A percentile compares a stretch with the other conserved stretches of the same genome.
These are phyloP conservation scores for Russula lepida DNA, from an alignment of 768 basidiomycete species.

Conservation along the genomic window DNA sequence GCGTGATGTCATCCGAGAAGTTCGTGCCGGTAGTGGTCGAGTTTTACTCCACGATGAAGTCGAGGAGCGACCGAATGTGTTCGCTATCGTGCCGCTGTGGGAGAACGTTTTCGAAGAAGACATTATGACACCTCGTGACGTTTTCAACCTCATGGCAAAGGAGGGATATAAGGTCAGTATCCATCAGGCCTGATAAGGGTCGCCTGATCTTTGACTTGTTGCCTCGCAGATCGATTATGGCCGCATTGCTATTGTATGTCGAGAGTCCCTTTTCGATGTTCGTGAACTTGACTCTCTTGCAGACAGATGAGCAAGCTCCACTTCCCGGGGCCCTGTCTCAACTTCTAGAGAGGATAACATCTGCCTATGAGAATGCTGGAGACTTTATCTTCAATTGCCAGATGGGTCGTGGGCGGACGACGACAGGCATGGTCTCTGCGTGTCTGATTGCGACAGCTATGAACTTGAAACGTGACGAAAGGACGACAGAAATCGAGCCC, in stretches of 20 bases:
- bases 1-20: constrained; percentile 76
- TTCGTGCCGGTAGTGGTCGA: constrained; percentile 61
- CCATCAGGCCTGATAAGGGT: not conserved
- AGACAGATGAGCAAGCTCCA: constrained; percentile 97
- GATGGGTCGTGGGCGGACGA: constrained; percentile 88
- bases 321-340: constrained; percentile 79
- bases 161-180: constrained; percentile 64
- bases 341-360: constrained; percentile 64
- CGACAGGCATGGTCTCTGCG: constrained; percentile 92
- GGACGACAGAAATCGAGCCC: constrained; percentile 29
- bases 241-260: constrained; percentile 80
- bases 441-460: constrained; percentile 73
- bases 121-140: constrained; percentile 82
- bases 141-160: constrained; percentile 60
- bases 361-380: constrained; percentile 46
- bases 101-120: constrained; percentile 75
- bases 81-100: constrained; percentile 91
- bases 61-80: constrained; percentile 84
- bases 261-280: not conserved
- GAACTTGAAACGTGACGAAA: constrained; percentile 46
- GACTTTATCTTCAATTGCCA: constrained; percentile 96
- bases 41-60: constrained; percentile 93
- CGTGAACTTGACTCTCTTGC: constrained; percentile 8
- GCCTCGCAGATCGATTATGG: constrained; percentile 67
- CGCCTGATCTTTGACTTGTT: not conserved